Percentiles rank a stretch among this genome's conserved stretches.
Evolutionary conservation across 139 green algal genomes (phyloP).

Genomic region (Edaphochlamys debaryana): DNA sequence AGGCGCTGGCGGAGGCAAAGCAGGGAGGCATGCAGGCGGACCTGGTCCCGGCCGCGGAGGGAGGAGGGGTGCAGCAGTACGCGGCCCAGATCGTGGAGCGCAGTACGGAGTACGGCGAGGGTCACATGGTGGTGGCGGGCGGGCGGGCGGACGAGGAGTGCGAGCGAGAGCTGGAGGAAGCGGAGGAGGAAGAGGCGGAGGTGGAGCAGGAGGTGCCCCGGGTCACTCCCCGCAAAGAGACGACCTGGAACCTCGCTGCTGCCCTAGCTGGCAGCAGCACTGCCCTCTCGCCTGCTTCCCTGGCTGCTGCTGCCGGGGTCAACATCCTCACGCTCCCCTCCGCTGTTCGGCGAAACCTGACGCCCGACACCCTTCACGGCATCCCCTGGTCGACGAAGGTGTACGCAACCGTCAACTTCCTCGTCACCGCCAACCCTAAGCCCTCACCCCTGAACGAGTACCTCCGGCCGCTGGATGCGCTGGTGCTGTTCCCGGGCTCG

Average conservation of each 20-base stretch:
- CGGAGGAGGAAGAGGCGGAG: conserved; percentile 68
- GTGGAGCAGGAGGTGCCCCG: conserved; percentile 46
- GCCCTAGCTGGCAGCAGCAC: not conserved
- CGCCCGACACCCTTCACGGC: not conserved
- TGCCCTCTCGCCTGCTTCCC: not conserved
- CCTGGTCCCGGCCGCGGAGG: no score
- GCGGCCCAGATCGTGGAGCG: no score
- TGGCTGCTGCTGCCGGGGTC: not conserved
- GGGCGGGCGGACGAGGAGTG: conserved; percentile 54
- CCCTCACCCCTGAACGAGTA: conserved; percentile 35
- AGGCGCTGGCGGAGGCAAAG: no score
- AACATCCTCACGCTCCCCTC: not conserved
- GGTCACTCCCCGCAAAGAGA: conserved; percentile 8
- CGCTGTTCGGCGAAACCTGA: not conserved
- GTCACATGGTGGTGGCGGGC: not conserved
- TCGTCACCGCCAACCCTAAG: not conserved
- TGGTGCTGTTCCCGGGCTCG: conserved; percentile 50
- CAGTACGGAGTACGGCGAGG: conserved; percentile 3
- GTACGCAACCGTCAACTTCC: conserved; percentile 56
- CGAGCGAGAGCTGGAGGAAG: conserved; percentile 61
- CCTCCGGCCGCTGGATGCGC: conserved; percentile 45
- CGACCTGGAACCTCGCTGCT: conserved; percentile 46
- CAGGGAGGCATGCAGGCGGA: no score
- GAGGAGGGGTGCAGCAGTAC: no score
- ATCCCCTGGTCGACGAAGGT: conserved; percentile 28